Percentiles rank a stretch among this genome's conserved stretches.
Conservation (phyloP, 768 basidiomycete genomes). For the Boletellus sp. region DNA sequence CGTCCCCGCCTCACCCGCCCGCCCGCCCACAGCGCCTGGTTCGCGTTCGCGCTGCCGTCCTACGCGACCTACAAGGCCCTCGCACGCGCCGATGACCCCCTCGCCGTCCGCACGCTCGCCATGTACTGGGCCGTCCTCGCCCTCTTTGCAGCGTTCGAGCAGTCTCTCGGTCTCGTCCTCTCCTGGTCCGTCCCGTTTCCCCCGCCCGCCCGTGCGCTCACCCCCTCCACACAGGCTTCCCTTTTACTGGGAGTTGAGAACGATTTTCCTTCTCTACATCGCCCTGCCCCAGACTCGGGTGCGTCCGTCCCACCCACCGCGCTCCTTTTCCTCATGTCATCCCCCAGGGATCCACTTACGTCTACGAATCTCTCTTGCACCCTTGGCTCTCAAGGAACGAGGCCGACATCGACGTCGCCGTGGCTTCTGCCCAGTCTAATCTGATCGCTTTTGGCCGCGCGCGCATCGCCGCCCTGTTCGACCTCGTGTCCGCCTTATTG, state of each 20-base stretch:
- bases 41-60: constrained; percentile 61
- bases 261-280: constrained; percentile 63
- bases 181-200: constrained; percentile 48
- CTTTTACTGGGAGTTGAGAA: constrained; percentile 73
- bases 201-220: constrained; percentile 6
- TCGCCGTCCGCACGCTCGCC: constrained; percentile 51
- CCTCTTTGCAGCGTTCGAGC: constrained; percentile 57
- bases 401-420: constrained; percentile 54
- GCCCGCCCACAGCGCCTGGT: constrained; percentile 53
- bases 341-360: constrained; percentile 61
- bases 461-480: constrained; percentile 47
- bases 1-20: neutral
- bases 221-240: constrained; percentile 55
- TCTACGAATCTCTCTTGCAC: constrained; percentile 57
- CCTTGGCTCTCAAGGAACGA: constrained; percentile 63
- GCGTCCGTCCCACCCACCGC: constrained; percentile 10
- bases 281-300: constrained; percentile 70
- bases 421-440: constrained; percentile 53
- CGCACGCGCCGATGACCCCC: constrained; percentile 41
- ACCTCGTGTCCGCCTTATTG: constrained; percentile 41
- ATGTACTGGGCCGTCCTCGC: constrained; percentile 67
- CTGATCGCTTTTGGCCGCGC: constrained; percentile 52
- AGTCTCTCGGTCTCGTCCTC: constrained; percentile 58
- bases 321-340: constrained; percentile 5
- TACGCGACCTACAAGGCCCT: constrained; percentile 69